These are phyloP conservation scores for Neocucurbitaria cava DNA, from an alignment of 2,329 filamentous ascomycete species.

Conservation along the genomic window DNA sequence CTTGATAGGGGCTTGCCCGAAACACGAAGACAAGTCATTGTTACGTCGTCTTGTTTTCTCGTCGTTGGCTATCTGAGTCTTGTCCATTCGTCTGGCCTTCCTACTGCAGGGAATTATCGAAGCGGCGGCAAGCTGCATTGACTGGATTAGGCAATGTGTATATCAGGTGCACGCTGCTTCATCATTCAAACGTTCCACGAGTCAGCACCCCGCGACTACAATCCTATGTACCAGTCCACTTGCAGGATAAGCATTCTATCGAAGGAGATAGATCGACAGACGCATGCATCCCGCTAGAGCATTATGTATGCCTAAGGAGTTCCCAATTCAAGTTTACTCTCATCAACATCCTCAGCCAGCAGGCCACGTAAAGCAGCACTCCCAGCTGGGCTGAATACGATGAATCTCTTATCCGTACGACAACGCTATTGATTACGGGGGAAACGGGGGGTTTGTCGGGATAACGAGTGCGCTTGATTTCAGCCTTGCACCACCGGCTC, in stretches of 20 bases:
- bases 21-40: constrained; percentile 4
- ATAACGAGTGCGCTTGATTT: neutral
- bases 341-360: neutral
- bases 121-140: neutral
- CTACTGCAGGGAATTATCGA: neutral
- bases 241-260: neutral
- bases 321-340: neutral
- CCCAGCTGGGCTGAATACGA: neutral
- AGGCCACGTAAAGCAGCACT: neutral
- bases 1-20: constrained; percentile 8
- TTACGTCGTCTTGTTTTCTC: neutral
- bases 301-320: neutral
- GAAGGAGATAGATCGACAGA: neutral
- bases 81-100: neutral
- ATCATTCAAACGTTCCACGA: constrained; percentile 11
- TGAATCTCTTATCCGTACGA: neutral
- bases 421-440: neutral
- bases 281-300: neutral
- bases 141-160: constrained; percentile 2
- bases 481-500: constrained; percentile 1
- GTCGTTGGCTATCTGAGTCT: neutral
- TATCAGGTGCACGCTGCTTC: constrained; percentile 8
- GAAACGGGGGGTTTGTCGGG: constrained; percentile 11
- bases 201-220: constrained; percentile 6
- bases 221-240: neutral